These are phyloP conservation scores for Dryas octopetala DNA, from an alignment of 306 rosid species.

Conservation along the genomic window DNA sequence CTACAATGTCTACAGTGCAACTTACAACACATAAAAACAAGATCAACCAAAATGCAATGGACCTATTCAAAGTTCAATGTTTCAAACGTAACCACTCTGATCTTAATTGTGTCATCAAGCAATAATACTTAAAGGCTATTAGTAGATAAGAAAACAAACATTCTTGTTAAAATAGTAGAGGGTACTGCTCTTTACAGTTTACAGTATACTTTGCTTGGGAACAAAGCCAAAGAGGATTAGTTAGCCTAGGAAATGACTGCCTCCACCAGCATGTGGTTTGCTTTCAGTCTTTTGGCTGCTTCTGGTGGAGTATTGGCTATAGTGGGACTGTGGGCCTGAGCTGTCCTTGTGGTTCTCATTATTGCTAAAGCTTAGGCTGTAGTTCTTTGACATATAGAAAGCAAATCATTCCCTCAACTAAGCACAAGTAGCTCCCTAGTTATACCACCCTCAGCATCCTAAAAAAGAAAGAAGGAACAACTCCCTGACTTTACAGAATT, in stretches of 20 bases:
- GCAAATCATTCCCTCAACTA: too few species aligned
- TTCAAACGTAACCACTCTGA: background rate
- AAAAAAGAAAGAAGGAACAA: too few species aligned
- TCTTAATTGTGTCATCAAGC: background rate
- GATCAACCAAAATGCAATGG: background rate
- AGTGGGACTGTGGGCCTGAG: background rate
- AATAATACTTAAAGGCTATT: background rate
- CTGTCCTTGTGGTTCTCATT: constrained; percentile 22
- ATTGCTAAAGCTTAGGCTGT: constrained; percentile 29
- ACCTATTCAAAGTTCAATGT: background rate
- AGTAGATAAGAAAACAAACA: background rate
- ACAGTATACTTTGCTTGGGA: constrained; percentile 31
- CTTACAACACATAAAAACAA: constrained; percentile 1
- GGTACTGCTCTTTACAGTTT: background rate
- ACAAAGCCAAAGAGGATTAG: constrained; percentile 31
- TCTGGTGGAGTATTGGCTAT: constrained; percentile 27
- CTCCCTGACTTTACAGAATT: too few species aligned
- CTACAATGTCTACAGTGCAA: background rate
- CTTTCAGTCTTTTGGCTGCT: constrained; percentile 30
- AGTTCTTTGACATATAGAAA: too few species aligned
- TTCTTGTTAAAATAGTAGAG: background rate
- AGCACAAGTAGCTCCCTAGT: too few species aligned
- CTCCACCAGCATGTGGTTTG: constrained; percentile 24
- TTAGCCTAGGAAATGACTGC: constrained; percentile 35
- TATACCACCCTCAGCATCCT: too few species aligned